Evolutionary conservation across 2,329 filamentous ascomycete genomes (phyloP), one percentile per base, ranked within the genome.

Genomic region (Aspergillus floridensis): DNA sequence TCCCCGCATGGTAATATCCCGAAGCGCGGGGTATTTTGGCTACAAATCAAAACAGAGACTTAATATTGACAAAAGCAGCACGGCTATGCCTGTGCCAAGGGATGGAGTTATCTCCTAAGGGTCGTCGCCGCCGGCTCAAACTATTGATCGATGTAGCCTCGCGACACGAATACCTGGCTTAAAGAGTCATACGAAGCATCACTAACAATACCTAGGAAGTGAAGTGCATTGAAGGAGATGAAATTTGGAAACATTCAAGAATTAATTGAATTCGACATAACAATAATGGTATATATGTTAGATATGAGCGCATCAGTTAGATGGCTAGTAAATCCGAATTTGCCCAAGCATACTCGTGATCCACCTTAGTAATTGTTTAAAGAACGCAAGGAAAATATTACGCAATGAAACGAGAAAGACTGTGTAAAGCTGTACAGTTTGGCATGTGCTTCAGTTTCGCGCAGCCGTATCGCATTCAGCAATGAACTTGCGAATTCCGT

Each of bases 401-500:
- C 58, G 60, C 49, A 58, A 54, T 51, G 48, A 62, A 61, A 55
- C 26, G 6, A 44, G 16, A 22, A 59, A 59, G 61, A 63, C 63
- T 65, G 64, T 65, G 56, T 55, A 60, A 63, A 64, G 50, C 59
- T 57, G 53, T 60, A 32, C 53, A 59, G 29, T 59, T 56, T 46
- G 3, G 49, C 21, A 57, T 57, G 11, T 22, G 56, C 47, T 49
- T 24, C 24, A 21, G 60, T 41, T 29, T 58, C 60, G 72, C 66
- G 65, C 73, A 35, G 79, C 79, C 47, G 76, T 74, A 71, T 88
- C 86, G 66, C 86, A 87, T 63, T 88, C 82, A 65, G 86, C 83
- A 59, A 89, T 78, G 68, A 89, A 89, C 53, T 80, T 80, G 67
- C 87, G 86, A 35, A 90, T 88, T 3, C 86, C 87, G 68, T 89